Conservation (phyloP, 768 basidiomycete genomes). For the Coprinopsis marcescibilis region DNA sequence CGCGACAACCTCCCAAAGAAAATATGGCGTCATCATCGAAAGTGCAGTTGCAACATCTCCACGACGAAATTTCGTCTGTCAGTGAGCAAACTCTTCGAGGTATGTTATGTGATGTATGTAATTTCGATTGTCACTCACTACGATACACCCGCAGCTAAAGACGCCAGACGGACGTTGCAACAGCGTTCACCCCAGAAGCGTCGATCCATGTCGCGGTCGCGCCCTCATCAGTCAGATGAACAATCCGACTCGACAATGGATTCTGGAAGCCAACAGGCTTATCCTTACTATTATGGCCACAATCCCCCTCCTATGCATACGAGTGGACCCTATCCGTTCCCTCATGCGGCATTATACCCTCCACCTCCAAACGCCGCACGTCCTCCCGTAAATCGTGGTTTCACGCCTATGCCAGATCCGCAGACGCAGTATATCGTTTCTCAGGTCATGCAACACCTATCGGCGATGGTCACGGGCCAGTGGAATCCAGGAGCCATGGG, state of each 20-base stretch:
- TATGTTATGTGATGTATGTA: not conserved
- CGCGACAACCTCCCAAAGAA: not conserved
- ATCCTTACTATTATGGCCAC: not conserved
- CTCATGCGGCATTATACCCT: not conserved
- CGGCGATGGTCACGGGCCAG: conserved; percentile 20
- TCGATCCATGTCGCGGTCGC: conserved; percentile 10
- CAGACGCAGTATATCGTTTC: conserved; percentile 37
- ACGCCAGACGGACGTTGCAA: conserved; percentile 3
- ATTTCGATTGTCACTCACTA: not conserved
- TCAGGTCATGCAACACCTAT: conserved; percentile 40
- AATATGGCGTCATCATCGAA: conserved; percentile 7
- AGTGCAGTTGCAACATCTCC: not conserved
- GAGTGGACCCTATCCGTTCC: not conserved
- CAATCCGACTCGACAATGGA: not conserved
- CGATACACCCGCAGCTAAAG: conserved; percentile 1
- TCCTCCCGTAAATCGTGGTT: conserved; percentile 6
- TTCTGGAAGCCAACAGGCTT: not conserved
- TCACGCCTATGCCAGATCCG: conserved; percentile 31
- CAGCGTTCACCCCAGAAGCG: conserved; percentile 7
- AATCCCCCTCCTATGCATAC: not conserved
- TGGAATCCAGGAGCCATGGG: conserved; percentile 13
- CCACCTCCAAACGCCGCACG: not conserved
- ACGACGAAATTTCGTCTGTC: not conserved
- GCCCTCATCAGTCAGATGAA: not conserved
- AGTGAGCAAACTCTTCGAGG: not conserved